Evolutionary conservation across 805 yeast genomes (phyloP), one percentile per base, ranked within the genome.

Genomic region (Brettanomyces sp.): DNA sequence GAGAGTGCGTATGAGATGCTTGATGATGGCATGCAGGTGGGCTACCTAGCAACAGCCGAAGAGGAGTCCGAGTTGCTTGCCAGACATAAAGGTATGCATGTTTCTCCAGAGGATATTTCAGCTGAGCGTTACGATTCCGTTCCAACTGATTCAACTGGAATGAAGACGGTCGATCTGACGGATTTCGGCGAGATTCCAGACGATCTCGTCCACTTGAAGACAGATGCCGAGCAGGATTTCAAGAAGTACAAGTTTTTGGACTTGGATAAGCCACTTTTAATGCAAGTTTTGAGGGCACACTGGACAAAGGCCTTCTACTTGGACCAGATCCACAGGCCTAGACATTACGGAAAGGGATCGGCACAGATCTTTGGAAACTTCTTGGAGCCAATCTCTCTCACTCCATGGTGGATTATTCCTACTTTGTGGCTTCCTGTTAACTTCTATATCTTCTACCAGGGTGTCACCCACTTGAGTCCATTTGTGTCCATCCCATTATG

Each of bases 281-380:
- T 77, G 64, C 99, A 93, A 69, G 86, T 93, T 41, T 66, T 88
- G 46, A 72, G 76, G 49, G 80, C 89, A 38, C 73, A 76, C 34
- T 93, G 89, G 72, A 60, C 85, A 38, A 91, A 86, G 62, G 95
- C 87, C 39, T 91, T 93, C 59, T 93, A 93, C 64, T 72, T 93
- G 59, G 96, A 89, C 62, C 97, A 93, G 67, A 93, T 93, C 39
- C 99, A 93, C 65, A 80, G 97, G 66, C 99, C 99, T 45, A 82
- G 99, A 62, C 99, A 93, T 65, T 93, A 90, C 62, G 98, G 98
- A 53, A 82, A 89, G 62, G 97, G 96, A 9, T 87, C 96, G 3
- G 99, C 99, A 11, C 96, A 90, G 5, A 63, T 93, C 45, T 93
- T 93, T 65, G 99, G 99, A 42, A 89, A 90, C 66, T 85, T 91